Base-by-base conservation (phyloP, 1,284 basidiomycete species). In the Butyriboletus appendiculatus region DNA sequence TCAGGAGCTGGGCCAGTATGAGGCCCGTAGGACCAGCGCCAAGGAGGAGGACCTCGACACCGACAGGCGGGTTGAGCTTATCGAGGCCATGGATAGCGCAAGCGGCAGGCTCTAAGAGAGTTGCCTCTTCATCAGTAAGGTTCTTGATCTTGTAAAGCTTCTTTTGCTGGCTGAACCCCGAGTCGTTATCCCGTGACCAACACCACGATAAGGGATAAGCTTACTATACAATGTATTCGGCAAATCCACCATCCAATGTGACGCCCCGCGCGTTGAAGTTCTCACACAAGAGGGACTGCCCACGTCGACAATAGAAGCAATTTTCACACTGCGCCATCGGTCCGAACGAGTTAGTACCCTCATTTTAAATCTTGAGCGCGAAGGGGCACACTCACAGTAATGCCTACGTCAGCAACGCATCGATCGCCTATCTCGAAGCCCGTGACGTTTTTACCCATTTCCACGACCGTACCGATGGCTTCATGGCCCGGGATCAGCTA, bases 71-170 rank as follows among this genome's bases (percentile, higher is more conserved):
- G 56, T 79, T 80, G 50, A 95, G 80, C 68, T 90, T 92, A 75
- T 94, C 93, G 56, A 93, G 80, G 14, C 92, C 92, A 72, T 95
- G 93, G 50, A 95, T 82, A 16, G 92, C 92, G 68, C 92, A 95
- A 15, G 92, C 86, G 5, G 92, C 88, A 18, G 92, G 92, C 70
- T 95, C 92, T 50, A 94, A 76, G n/a, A 95, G 80, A 5, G 90
- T 93, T 0, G 92, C 88, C 63, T 94, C 90, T 71, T 92, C 88
- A 63, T 94, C 91, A n/a, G 85, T 81, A 42, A 94, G 79, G 72
- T 94, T 94, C 64, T 87, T 72, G 67, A 94, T 88, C 73, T 88
- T 89, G 81, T 88, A 94, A 30, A 92, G 78, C 68, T 93, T 94
- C 66, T 85, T 81, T 48, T 79, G 76, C 47, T 78, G 72, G 60